Evolutionary conservation across 2,329 filamentous ascomycete species (phyloP), one percentile per base, ranked within the genome.

Genomic region (Verruconis gallopava): DNA sequence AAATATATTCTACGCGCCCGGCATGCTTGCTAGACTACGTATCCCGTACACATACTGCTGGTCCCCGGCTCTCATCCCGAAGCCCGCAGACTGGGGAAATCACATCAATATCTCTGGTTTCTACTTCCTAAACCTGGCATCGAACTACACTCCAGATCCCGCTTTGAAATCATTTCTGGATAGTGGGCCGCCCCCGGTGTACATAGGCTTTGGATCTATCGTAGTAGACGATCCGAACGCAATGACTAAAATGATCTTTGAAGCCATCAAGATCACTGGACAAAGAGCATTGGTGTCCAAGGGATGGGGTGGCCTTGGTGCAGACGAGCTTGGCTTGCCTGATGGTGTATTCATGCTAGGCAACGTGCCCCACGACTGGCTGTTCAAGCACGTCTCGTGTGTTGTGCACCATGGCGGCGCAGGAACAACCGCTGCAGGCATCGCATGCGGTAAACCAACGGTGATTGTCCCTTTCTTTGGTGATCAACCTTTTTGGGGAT

Each of bases 391-490:
- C 28, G 85, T 93, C 1, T 81, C 82, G 1, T 79, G 77, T 34
- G 85, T 93, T 1, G 81, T 91, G 4, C 86, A 93, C 54, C 85
- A 93, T 48, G 86, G 85, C 17, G 85, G 86, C 44, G 85, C 85
- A 5, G 85, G 85, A 14, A 94, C 85, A 2, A 93, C 85, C 1
- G 85, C 85, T 1, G 83, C 85, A 1, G 85, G 85, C n/a, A 83
- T 93, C 46, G 74, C 80, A 14, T 74, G 78, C 1, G 85, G 85
- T 18, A 78, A 78, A 42, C 85, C 85, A 2, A 93, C 85, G 0
- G 73, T 91, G 2, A 72, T 93, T 2, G 77, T 93, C 0, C 85
- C 85, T 0, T 93, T 93, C 63, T 93, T 64, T 37, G 61, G 61
- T 15, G 60, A 63, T 47, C 70, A 73, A 48, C 66, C 64, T 1